A percentile compares a stretch with the other conserved stretches of the same genome.
phyloP scores from a whole-genome alignment of 352 stramenopile genomes.

The Plasmopara muralis region DNA sequence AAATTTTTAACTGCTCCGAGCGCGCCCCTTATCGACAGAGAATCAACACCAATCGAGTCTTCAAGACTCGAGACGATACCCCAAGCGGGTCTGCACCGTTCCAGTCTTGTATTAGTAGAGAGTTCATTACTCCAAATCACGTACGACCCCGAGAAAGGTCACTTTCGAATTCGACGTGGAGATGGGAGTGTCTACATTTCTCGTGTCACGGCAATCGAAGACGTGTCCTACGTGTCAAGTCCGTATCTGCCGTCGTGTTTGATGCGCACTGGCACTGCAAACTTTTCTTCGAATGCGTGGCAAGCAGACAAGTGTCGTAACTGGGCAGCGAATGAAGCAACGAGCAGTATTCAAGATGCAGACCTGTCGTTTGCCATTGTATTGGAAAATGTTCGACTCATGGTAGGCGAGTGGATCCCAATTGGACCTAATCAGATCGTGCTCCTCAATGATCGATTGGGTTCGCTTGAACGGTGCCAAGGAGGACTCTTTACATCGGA shows the following conservation, averaged over 20 bases:
- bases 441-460: constrained; percentile 95
- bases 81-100: constrained; percentile 18
- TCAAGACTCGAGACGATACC: constrained; percentile 1
- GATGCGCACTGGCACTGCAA: constrained; percentile 82
- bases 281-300: constrained; percentile 93
- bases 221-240: constrained; percentile 96
- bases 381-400: constrained; percentile 94
- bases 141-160: constrained; percentile 81
- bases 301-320: constrained; percentile 82
- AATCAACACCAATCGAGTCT: constrained; percentile 3
- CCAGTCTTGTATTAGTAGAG: constrained; percentile 87
- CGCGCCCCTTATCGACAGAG: background rate
- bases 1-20: constrained; percentile 38
- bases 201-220: constrained; percentile 93
- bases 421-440: constrained; percentile 98
- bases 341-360: constrained; percentile 77
- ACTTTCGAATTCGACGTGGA: constrained; percentile 83
- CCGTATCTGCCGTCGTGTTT: constrained; percentile 95
- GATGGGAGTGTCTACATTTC: constrained; percentile 87
- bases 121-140: constrained; percentile 89
- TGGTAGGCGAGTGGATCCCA: constrained; percentile 97
- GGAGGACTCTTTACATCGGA: constrained; percentile 95
- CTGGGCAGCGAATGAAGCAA: constrained; percentile 45
- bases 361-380: constrained; percentile 95
- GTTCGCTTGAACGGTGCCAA: constrained; percentile 93